Evolutionary conservation across 208 protist species (phyloP).

Genomic region (Trypanosoma avium): DNA sequence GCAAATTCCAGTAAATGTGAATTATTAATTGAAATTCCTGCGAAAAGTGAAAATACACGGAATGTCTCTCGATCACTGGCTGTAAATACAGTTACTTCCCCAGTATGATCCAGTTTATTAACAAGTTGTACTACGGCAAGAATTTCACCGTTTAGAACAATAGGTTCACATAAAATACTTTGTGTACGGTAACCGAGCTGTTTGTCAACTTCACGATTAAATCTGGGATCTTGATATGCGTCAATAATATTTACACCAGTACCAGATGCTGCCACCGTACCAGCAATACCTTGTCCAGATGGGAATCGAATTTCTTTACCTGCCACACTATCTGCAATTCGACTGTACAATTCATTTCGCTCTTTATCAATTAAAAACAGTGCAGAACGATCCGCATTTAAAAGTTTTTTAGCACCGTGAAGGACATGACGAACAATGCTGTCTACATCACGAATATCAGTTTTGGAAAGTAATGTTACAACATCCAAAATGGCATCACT

Average conservation of each 20-base stretch:
- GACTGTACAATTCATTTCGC: slow-evolving; percentile 79
- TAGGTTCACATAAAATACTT: slow-evolving; percentile 81
- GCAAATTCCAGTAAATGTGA: slow-evolving; percentile 81
- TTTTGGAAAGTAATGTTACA: slow-evolving; percentile 71
- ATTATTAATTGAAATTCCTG: slow-evolving; percentile 87
- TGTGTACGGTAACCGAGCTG: slow-evolving; percentile 75
- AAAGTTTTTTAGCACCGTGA: slow-evolving; percentile 68
- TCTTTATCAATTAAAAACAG: slow-evolving; percentile 83
- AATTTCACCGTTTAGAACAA: slow-evolving; percentile 75
- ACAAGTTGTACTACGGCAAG: slow-evolving; percentile 87
- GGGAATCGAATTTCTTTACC: slow-evolving; percentile 78
- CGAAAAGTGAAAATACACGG: slow-evolving; percentile 77
- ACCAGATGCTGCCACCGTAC: slow-evolving; percentile 62
- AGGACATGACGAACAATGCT: slow-evolving; percentile 67
- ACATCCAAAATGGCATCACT: slow-evolving; percentile 68
- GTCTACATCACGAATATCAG: slow-evolving; percentile 74
- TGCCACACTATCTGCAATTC: slow-evolving; percentile 60
- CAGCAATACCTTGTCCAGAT: slow-evolving; percentile 72
- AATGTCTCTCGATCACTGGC: slow-evolving; percentile 62
- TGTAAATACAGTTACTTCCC: slow-evolving; percentile 53
- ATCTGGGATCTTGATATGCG: slow-evolving; percentile 69
- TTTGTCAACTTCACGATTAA: slow-evolving; percentile 82
- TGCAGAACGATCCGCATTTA: slow-evolving; percentile 67
- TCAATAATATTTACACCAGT: slow-evolving; percentile 72
- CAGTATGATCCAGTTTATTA: slow-evolving; percentile 68